These are phyloP conservation scores for Melanogaster broomeanus DNA, from an alignment of 768 basidiomycete genomes.

Conservation along the genomic window DNA sequence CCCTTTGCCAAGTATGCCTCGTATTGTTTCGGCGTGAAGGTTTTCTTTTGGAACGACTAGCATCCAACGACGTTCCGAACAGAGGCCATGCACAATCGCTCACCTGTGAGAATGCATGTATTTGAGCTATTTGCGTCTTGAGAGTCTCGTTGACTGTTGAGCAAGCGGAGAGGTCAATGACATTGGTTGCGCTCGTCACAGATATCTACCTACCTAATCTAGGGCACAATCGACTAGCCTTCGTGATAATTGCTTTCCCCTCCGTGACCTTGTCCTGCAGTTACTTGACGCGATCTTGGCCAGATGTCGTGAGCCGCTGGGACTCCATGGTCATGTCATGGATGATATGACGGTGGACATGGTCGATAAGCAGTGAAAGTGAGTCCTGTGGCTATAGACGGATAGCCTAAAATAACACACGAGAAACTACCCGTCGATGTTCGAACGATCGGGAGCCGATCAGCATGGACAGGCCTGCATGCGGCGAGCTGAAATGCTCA, in stretches of 20 bases:
- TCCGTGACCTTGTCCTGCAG: slow-evolving; percentile 63
- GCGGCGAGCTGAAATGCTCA: slow-evolving; percentile 30
- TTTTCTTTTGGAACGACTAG: slow-evolving; percentile 51
- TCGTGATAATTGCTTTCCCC: slow-evolving; percentile 78
- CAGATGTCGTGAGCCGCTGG: slow-evolving; percentile 18
- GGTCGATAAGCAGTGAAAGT: slow-evolving; percentile 67
- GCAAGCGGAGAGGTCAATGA: slow-evolving; percentile 4
- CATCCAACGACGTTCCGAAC: not conserved
- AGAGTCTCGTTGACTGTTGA: slow-evolving; percentile 71
- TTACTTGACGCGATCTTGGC: slow-evolving; percentile 22
- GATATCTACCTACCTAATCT: slow-evolving; percentile 52
- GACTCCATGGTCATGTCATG: slow-evolving; percentile 56
- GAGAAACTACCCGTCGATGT: slow-evolving; percentile 53
- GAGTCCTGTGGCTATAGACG: not conserved
- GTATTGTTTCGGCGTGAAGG: slow-evolving; percentile 70
- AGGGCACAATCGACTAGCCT: slow-evolving; percentile 72
- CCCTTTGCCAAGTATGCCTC: slow-evolving; percentile 45
- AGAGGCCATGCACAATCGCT: slow-evolving; percentile 3
- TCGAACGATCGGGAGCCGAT: slow-evolving; percentile 1
- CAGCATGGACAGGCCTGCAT: not conserved
- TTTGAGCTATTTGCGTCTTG: slow-evolving; percentile 71
- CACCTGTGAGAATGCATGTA: slow-evolving; percentile 92
- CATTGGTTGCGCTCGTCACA: not conserved
- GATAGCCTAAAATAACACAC: slow-evolving; percentile 39
- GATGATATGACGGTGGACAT: slow-evolving; percentile 66